Evolutionary conservation across 1,139 yeast genomes (phyloP), one percentile per base, ranked within the genome.

Genomic region (Candida pseudocylindracea): DNA sequence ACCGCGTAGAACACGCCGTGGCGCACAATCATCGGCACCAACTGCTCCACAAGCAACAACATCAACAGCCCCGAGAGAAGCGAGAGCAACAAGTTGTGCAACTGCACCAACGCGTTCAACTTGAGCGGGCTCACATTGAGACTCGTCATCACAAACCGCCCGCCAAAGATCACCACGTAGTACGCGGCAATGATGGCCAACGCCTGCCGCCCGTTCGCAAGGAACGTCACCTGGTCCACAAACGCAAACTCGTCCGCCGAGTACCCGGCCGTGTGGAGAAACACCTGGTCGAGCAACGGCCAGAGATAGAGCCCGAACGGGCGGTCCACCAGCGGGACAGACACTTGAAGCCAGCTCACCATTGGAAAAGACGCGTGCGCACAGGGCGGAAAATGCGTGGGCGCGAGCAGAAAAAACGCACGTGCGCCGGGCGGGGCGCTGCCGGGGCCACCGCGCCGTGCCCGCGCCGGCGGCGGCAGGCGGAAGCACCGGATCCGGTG

Each of bases 301-400:
- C 94, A 88, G 39, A 88, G 60, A 45, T 78, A 67, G 34, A 88
- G 41, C 33, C 98, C 98, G 52, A 85, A 88, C 12, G 96, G 96
- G 39, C 80, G 65, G 34, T 78, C 78, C 35, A 81, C 47, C 30
- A 75, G 57, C 30, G 95, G 95, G 31, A 42, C 31, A 24, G 50
- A 42, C 33, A 42, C 32, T 35, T 41, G 39, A 30, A 41, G 30
- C 32, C 38, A 37, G 35, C 40, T 43, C 33, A 33, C 42, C 34
- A 27, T 15, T 25, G 9, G 26, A 25, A 25, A 25, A 25, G 26
- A 25, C 10, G 10, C 26, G 10, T 25, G 6, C 10, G 8, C 10
- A 8, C 9, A 25, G 8, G 10, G 26, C 3, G 8, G 26, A 25
- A n/a, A n/a, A n/a, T n/a, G n/a, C n/a, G n/a, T n/a, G n/a, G n/a